Base-by-base conservation (phyloP, 2,329 filamentous ascomycete species). In the Colletotrichum chrysophilum region DNA sequence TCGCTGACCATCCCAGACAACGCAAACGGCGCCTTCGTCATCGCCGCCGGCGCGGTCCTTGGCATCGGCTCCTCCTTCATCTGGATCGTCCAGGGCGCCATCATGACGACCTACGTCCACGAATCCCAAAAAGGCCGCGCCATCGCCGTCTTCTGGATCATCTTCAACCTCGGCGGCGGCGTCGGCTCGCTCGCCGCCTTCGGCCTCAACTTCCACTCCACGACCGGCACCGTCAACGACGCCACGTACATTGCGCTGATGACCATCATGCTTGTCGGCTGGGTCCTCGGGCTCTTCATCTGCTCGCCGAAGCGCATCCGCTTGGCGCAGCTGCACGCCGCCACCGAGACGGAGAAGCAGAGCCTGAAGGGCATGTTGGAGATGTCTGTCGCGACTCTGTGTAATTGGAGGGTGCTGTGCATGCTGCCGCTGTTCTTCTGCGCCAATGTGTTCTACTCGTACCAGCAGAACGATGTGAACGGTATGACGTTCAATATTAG, bases 381-480 rank as follows among this genome's bases (percentile, higher is more conserved):
- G 60, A 84, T 85, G 36, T 83, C 86, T 2, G 66, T 86, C 2
- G 81, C 79, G 72, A 85, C 83, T 4, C 78, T 88, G 48, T 82
- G 81, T 73, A 83, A 86, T 66, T 88, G 87, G 87, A 84, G 86
- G 26, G 85, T 89, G 1, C 78, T 86, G 9, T 87, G 84, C 77
- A 85, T 90, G 80, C 83, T 90, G 58, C 89, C 89, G 16, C 84
- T 91, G 76, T 91, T 91, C 84, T 90, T 90, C 82, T 87, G 85
- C 30, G 88, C 89, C 77, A 90, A 91, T 79, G 85, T 88, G 71
- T 90, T 90, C 80, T 91, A 91, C 81, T 88, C 88, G 58, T 91
- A 91, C 79, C 89, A 91, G 79, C 88, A 89, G 76, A 90, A 90
- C 80, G 83, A 84, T 75, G 88, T 91, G 81, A 91, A 91, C 81